Conservation (phyloP, 164 flowering plant species). For the Litsea cubeba region DNA sequence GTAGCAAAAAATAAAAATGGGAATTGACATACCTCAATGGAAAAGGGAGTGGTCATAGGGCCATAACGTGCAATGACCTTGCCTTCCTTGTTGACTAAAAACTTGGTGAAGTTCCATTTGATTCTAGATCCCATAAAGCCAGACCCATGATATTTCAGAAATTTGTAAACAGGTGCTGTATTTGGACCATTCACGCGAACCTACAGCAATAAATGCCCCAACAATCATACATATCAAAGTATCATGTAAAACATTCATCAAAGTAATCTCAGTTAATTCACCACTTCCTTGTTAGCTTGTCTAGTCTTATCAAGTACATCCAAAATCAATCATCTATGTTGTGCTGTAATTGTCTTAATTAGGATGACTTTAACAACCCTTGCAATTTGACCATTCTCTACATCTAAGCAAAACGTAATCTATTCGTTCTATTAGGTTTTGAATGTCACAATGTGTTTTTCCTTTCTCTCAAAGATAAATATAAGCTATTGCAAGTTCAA, state of each 20-base stretch:
- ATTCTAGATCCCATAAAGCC: slow-evolving; percentile 55
- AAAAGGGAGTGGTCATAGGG: slow-evolving; percentile 43
- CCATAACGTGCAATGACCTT: slow-evolving; percentile 51
- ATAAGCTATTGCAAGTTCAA: too few species aligned
- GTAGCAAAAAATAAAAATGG: background rate
- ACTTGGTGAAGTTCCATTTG: slow-evolving; percentile 92
- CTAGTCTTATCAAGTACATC: too few species aligned
- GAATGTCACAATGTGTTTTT: too few species aligned
- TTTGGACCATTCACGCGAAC: slow-evolving; percentile 70
- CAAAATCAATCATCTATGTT: too few species aligned
- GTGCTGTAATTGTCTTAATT: too few species aligned
- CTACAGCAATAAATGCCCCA: slow-evolving; percentile 25
- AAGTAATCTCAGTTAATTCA: too few species aligned
- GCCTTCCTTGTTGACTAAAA: slow-evolving; percentile 71
- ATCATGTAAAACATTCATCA: background rate
- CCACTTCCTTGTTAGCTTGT: too few species aligned
- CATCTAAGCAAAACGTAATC: too few species aligned
- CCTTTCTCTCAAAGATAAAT: too few species aligned
- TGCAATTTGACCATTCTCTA: too few species aligned
- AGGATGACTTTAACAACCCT: too few species aligned
- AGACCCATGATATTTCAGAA: slow-evolving; percentile 48
- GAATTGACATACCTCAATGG: slow-evolving; percentile 51
- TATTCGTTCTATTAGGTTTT: too few species aligned
- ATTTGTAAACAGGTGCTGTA: slow-evolving; percentile 73
- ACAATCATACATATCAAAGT: background rate